Evolutionary conservation across 2,329 filamentous ascomycete genomes (phyloP), one percentile per base, ranked within the genome.

Genomic region (Phyllosticta citrichinensis): DNA sequence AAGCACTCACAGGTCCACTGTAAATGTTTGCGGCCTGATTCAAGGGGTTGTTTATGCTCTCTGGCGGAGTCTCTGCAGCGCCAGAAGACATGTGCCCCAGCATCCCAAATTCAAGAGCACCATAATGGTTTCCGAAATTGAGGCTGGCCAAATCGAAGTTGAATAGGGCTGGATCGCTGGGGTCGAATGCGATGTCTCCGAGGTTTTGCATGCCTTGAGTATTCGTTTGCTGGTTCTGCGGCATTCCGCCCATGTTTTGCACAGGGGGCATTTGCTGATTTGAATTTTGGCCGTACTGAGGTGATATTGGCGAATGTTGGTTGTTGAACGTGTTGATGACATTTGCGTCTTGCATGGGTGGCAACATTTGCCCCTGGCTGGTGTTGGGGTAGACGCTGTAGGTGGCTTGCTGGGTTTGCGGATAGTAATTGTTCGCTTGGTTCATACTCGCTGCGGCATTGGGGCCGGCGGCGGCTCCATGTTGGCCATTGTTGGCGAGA

Each of bases 81-180:
- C 89, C 89, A n/a, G 89, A 91, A 63, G 90, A 91, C 89, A 99
- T 96, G 72, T 97, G 93, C 27, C 91, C 91, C 0, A 99, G 83
- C 83, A 97, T 97, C 59, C 91, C 89, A 72, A 97, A 97, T 73
- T 97, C 94, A 73, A 96, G 81, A 19, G 92, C 93, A 63, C 92
- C 93, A 70, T 97, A 99, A 65, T 96, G 91, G 71, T 94, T 97
- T 61, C 91, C 92, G 73, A 97, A 99, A 72, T 94, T 94, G 71
- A 97, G 83, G 62, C 91, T 91, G 60, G 95, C 91, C 11, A 97
- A 84, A 72, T 97, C 92, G 73, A 97, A 96, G 72, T 97, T 97
- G 81, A 95, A 97, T 60, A 96, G 77, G 0, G 91, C 89, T 3
- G 92, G 91, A 71, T 97, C 94, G 70, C 89, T 94, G 0, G 91